These are phyloP conservation scores for Massarina eburnea DNA, from an alignment of 2,329 filamentous ascomycete species.

Conservation along the genomic window DNA sequence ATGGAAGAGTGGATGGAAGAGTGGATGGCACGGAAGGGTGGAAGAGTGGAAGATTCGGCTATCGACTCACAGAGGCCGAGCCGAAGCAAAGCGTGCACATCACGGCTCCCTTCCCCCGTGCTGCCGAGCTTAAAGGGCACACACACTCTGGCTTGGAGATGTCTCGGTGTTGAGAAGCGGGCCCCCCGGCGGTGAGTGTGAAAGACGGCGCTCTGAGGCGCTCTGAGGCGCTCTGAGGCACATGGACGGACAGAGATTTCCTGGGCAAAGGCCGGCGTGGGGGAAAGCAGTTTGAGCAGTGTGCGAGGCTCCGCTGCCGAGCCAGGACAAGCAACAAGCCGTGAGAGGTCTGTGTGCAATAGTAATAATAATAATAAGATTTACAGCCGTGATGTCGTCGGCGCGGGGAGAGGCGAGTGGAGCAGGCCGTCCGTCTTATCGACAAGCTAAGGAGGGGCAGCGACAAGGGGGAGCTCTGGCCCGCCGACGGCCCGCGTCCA, in stretches of 20 bases:
- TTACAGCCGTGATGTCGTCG: conserved; percentile 7
- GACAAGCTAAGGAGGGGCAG: conserved; percentile 6
- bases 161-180: too few relatives aligned
- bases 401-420: conserved; percentile 3
- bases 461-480: conserved; percentile 2
- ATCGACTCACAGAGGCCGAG: conserved; percentile 3
- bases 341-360: conserved; percentile 10
- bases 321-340: too few relatives aligned
- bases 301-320: conserved; percentile 18
- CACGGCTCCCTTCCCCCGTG: neutral
- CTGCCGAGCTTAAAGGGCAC: too few relatives aligned
- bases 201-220: neutral
- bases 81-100: conserved; percentile 38
- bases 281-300: conserved; percentile 19
- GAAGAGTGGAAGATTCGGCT: neutral
- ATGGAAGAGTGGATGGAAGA: too few relatives aligned
- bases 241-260: neutral
- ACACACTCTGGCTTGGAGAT: too few relatives aligned
- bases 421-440: conserved; percentile 9
- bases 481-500: too few relatives aligned
- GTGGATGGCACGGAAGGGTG: too few relatives aligned
- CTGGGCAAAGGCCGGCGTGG: conserved; percentile 17
- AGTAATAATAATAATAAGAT: too few relatives aligned
- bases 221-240: neutral
- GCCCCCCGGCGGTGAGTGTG: too few relatives aligned